These are phyloP conservation scores for Tylopilus intermedius DNA, from an alignment of 768 basidiomycete species.

Conservation along the genomic window DNA sequence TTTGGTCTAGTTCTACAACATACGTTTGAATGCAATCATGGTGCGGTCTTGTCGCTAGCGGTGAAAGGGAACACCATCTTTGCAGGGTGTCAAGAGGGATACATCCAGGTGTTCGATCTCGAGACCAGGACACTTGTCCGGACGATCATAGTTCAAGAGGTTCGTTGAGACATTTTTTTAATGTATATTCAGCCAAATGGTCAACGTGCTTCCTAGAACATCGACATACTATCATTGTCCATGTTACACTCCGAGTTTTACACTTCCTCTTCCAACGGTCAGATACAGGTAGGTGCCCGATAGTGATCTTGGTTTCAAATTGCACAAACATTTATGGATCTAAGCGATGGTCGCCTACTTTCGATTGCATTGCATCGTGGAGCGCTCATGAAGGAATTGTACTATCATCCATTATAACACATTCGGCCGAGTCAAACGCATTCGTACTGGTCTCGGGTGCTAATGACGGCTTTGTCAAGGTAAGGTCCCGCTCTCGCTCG, in stretches of 20 bases:
- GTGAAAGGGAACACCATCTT: constrained; percentile 76
- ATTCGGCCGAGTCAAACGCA: constrained; percentile 21
- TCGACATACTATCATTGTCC: constrained; percentile 80
- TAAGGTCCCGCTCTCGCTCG: constrained; percentile 23
- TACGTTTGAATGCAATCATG: constrained; percentile 66
- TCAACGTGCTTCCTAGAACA: constrained; percentile 39
- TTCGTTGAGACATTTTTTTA: constrained; percentile 24
- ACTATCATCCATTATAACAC: constrained; percentile 68
- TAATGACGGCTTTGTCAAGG: constrained; percentile 83
- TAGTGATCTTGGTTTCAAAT: not conserved
- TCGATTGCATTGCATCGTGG: constrained; percentile 84
- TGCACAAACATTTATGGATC: not conserved
- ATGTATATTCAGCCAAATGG: not conserved
- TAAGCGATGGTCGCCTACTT: constrained; percentile 78
- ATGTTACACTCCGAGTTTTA: constrained; percentile 61
- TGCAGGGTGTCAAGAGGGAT: constrained; percentile 92
- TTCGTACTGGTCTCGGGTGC: constrained; percentile 68
- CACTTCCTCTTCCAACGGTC: constrained; percentile 62
- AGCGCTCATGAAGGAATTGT: constrained; percentile 75
- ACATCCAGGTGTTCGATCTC: constrained; percentile 85
- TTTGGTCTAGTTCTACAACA: constrained; percentile 48
- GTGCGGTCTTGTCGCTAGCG: constrained; percentile 80
- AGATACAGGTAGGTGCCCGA: constrained; percentile 52
- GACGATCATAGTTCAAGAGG: constrained; percentile 83
- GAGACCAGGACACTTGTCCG: constrained; percentile 85